Base-by-base conservation (phyloP, 2,329 filamentous ascomycete species). In the Zalaria sp. region DNA sequence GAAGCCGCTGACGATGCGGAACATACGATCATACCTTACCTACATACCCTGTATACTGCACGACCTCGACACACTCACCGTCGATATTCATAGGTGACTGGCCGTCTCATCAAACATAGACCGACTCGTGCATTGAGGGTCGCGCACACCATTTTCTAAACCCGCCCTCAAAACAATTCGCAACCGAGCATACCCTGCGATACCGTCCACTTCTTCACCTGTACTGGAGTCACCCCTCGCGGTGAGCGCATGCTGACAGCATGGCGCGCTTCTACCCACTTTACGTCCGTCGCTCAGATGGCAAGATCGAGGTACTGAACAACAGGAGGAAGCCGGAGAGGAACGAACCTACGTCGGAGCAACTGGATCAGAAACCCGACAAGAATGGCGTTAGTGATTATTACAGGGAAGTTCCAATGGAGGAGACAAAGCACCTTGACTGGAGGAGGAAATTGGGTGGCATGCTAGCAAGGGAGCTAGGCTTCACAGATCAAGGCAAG, bases 401-500 rank as follows among this genome's bases (percentile, higher is more conserved):
- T 57, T 76, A 75, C 57, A 65, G 68, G 43, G 58, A 66, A 46
- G 62, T 75, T 5, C 60, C 61, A 7, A 54, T 59, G 6, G 65
- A 72, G 37, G 69, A 75, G 47, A 54, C 63, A 4, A 75, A 75
- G 51, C 66, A 71, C 48, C 51, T 71, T 5, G 72, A 77, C 48
- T 77, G 73, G 73, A 61, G 72, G 42, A 61, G 72, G 46, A 76
- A 76, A 57, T 59, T 77, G 43, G 73, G 69, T 25, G 69, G 69
- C n/a, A 75, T 76, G 71, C 58, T 75, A 27, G 61, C 71, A 51
- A 59, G 67, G 48, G 66, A 72, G 49, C 51, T 75, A 35, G 65
- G 62, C 38, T 34, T 42, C 27, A n/a, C 36, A 3, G 46, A 48
- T 25, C 18, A 32, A 6, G 43, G 45, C 43, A 32, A 5, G 42